Evolutionary conservation across 1,139 yeast species (phyloP).

Genomic region (Suhomyces terraborum): DNA sequence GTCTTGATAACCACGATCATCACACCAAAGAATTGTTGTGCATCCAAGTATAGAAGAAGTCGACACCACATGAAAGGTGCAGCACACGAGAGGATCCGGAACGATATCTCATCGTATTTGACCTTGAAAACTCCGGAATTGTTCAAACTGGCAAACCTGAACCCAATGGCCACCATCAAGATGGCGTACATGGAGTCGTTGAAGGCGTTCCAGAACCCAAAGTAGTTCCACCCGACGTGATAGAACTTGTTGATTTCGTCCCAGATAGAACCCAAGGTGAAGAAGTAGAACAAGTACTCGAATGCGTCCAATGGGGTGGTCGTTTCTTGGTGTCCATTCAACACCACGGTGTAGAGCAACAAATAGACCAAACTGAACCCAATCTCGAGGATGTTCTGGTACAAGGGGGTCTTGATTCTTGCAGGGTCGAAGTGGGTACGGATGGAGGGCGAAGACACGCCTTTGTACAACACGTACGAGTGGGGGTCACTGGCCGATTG

Average conservation of each 20-base stretch:
- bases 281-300: conserved; percentile 63
- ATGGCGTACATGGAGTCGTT: conserved; percentile 69
- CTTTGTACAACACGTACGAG: conserved; percentile 64
- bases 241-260: conserved; percentile 74
- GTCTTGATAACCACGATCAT: conserved; percentile 83
- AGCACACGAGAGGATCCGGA: conserved; percentile 72
- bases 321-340: conserved; percentile 50
- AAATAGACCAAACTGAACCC: conserved; percentile 67
- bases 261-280: conserved; percentile 63
- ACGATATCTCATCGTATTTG: conserved; percentile 63
- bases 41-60: conserved; percentile 71
- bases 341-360: conserved; percentile 60
- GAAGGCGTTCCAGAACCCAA: conserved; percentile 81
- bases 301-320: conserved; percentile 37
- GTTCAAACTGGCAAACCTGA: conserved; percentile 51
- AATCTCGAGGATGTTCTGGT: conserved; percentile 76
- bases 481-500: conserved; percentile 74
- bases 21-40: conserved; percentile 82
- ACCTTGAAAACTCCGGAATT: conserved; percentile 25
- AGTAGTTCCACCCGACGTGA: conserved; percentile 71
- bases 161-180: conserved; percentile 52
- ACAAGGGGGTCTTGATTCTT: conserved; percentile 79
- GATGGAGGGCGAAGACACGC: conserved; percentile 57
- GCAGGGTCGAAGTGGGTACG: conserved; percentile 78
- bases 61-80: conserved; percentile 91